Conservation (phyloP, 2,329 filamentous ascomycete species). For the Epichloe hybrida region DNA sequence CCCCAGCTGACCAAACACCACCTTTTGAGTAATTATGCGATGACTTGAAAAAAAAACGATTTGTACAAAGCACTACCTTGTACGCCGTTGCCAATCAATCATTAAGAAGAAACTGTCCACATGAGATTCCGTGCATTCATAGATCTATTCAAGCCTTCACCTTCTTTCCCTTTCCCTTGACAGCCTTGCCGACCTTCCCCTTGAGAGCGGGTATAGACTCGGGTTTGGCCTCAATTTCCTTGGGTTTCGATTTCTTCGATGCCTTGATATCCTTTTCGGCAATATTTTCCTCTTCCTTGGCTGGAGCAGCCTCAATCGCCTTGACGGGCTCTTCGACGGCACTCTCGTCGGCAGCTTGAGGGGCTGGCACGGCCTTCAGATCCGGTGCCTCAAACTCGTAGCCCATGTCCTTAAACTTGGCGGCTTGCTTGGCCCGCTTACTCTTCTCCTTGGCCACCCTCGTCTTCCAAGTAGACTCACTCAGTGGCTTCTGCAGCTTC, state of each 20-base stretch:
- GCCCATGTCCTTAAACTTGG: constrained; percentile 65
- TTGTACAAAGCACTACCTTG: constrained; percentile 2
- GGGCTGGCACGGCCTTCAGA: constrained; percentile 44
- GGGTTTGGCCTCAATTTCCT: constrained; percentile 8
- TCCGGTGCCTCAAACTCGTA: constrained; percentile 70
- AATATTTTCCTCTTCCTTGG: constrained; percentile 12
- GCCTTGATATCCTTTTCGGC: constrained; percentile 11
- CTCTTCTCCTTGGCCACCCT: constrained; percentile 61
- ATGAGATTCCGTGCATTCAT: not conserved
- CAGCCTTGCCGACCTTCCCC: constrained; percentile 11
- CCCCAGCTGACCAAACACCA: not conserved
- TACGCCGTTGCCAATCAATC: constrained; percentile 4
- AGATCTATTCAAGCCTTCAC: constrained; percentile 6
- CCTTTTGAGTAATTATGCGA: not conserved
- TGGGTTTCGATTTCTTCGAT: constrained; percentile 10
- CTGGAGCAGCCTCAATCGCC: constrained; percentile 24
- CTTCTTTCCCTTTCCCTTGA: constrained; percentile 20
- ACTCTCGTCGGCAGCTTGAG: constrained; percentile 23
- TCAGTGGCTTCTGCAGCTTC: constrained; percentile 57
- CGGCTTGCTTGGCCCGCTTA: constrained; percentile 53
- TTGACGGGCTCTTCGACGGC: constrained; percentile 17
- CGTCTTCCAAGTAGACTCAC: constrained; percentile 65
- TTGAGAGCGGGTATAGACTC: constrained; percentile 9
- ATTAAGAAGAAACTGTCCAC: not conserved
- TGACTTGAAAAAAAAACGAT: not conserved